These are phyloP conservation scores for Barnettozyma populi DNA, from an alignment of 805 yeast species.

Conservation along the genomic window DNA sequence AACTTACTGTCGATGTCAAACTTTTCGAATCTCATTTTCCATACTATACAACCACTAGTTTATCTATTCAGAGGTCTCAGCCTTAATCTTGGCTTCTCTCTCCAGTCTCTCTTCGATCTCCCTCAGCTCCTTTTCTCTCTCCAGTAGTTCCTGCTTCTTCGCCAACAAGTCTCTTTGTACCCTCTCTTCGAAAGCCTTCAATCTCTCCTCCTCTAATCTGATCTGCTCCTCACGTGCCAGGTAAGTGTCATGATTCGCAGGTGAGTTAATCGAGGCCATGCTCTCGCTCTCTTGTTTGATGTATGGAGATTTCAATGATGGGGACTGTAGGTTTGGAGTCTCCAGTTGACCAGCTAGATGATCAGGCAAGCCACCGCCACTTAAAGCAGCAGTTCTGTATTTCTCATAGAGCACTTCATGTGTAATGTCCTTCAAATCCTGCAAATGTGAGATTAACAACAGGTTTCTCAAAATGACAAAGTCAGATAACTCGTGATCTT, in stretches of 20 bases:
- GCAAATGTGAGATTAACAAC: conserved; percentile 74
- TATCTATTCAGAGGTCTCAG: not conserved
- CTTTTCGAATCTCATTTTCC: not conserved
- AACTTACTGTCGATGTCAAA: not conserved
- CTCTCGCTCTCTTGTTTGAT: conserved; percentile 22
- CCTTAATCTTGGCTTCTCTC: conserved; percentile 42
- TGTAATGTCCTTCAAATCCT: conserved; percentile 83
- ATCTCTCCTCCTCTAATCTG: conserved; percentile 81
- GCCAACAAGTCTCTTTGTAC: conserved; percentile 80
- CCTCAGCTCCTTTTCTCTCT: conserved; percentile 78
- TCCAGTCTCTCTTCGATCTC: conserved; percentile 71
- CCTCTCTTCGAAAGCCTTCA: conserved; percentile 79
- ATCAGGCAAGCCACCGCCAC: conserved; percentile 43
- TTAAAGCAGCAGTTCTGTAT: conserved; percentile 82
- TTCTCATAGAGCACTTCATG: conserved; percentile 83
- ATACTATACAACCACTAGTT: not conserved
- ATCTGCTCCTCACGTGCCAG: conserved; percentile 82
- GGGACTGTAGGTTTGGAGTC: not conserved
- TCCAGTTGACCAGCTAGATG: conserved; percentile 29
- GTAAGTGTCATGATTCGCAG: conserved; percentile 34
- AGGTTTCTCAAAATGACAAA: conserved; percentile 76
- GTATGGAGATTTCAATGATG: conserved; percentile 18
- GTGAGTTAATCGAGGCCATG: conserved; percentile 14
- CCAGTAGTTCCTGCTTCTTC: conserved; percentile 77
- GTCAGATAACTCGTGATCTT: conserved; percentile 72